phyloP scores from a whole-genome alignment of 1,284 basidiomycete genomes.

The Rhodotorula sp. region DNA sequence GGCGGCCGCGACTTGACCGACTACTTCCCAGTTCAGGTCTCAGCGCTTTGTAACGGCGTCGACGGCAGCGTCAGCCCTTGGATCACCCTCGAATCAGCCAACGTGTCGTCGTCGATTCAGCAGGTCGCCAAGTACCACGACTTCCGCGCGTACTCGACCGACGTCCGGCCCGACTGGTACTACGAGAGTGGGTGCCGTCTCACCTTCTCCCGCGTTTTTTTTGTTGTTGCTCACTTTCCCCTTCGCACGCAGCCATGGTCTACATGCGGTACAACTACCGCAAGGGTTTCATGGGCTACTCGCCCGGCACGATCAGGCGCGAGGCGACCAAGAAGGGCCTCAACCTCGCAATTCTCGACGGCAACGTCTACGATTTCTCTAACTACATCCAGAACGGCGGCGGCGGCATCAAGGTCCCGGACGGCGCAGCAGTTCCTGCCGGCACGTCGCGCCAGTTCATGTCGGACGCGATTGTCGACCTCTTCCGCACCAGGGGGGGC shows the following conservation, averaged over 20 bases:
- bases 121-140: conserved; percentile 87
- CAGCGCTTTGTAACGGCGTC: conserved; percentile 86
- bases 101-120: conserved; percentile 66
- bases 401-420: conserved; percentile 57
- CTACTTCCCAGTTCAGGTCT: conserved; percentile 96
- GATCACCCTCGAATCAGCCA: conserved; percentile 73
- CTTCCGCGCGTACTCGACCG: conserved; percentile 81
- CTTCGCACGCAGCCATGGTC: conserved; percentile 47
- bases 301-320: conserved; percentile 70
- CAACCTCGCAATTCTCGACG: conserved; percentile 72
- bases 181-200: conserved; percentile 59
- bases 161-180: conserved; percentile 96
- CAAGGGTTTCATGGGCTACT: conserved; percentile 85
- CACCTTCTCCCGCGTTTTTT: too few species aligned
- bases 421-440: conserved; percentile 60
- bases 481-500: conserved; percentile 83
- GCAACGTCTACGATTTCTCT: conserved; percentile 83
- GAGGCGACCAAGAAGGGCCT: conserved; percentile 56
- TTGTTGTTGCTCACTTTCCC: not conserved
- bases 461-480: conserved; percentile 64
- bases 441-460: conserved; percentile 69
- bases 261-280: conserved; percentile 79
- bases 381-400: conserved; percentile 63
- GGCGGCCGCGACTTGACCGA: conserved; percentile 72
- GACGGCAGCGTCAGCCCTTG: conserved; percentile 78